A percentile compares a stretch with the other conserved stretches of the same genome.
Conservation (phyloP, 352 stramenopile species). For the Phytophthora hybrid region DNA sequence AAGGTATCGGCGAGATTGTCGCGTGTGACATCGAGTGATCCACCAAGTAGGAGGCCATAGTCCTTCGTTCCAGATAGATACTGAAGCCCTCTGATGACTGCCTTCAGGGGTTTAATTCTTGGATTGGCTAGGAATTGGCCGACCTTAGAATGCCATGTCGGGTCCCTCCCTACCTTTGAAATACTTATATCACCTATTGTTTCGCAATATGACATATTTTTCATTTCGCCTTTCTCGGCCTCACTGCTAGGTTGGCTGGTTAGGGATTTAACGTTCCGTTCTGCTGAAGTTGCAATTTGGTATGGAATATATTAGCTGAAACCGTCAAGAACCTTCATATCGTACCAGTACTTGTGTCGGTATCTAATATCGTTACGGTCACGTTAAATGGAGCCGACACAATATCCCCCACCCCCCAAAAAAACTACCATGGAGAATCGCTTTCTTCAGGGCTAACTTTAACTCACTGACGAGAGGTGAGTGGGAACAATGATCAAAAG, state of each 20-base stretch:
- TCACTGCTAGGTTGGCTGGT: constrained; percentile 10
- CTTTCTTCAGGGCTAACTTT: constrained; percentile 16
- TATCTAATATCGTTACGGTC: constrained; percentile 27
- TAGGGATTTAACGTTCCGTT: constrained; percentile 19
- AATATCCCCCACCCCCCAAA: constrained; percentile 26
- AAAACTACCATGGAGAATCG: constrained; percentile 18
- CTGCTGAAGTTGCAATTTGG: constrained; percentile 15
- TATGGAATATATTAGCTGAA: constrained; percentile 23
- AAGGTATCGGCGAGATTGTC: too few species aligned
- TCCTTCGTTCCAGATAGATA: too few species aligned
- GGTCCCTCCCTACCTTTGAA: constrained; percentile 25
- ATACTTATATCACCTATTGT: constrained; percentile 29
- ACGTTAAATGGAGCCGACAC: constrained; percentile 20
- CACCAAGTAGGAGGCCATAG: too few species aligned
- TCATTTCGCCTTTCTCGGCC: not conserved
- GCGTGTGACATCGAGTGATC: too few species aligned
- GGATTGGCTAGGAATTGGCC: too few species aligned
- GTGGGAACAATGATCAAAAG: constrained; percentile 16
- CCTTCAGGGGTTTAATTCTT: too few species aligned
- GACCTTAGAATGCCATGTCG: too few species aligned
- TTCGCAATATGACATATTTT: constrained; percentile 28
- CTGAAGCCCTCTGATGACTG: too few species aligned
- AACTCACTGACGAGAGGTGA: constrained; percentile 7
- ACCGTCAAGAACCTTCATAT: constrained; percentile 30
- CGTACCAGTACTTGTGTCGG: constrained; percentile 20